Conservation (phyloP, 768 basidiomycete species). For the Saitozyma podzolica region DNA sequence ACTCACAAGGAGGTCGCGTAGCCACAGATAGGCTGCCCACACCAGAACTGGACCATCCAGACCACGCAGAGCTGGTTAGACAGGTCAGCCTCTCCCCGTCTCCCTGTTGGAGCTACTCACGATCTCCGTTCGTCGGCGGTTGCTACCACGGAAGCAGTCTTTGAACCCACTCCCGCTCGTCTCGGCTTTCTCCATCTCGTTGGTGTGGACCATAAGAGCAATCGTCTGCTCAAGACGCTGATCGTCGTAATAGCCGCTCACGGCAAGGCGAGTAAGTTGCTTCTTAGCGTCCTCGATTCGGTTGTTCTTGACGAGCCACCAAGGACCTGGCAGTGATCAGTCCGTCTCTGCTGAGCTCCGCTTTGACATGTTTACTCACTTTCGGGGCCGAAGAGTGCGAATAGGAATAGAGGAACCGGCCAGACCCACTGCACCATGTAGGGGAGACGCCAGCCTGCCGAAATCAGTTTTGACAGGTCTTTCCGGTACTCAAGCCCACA, state of each 20-base stretch:
- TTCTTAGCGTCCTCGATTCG: conserved; percentile 30
- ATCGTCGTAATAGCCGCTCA: conserved; percentile 20
- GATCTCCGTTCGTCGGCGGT: conserved; percentile 46
- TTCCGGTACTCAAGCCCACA: neutral
- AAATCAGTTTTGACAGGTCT: no score
- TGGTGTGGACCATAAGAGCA: conserved; percentile 52
- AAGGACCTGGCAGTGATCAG: conserved; percentile 34
- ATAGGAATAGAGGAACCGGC: conserved; percentile 24
- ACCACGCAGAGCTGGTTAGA: conserved; percentile 18
- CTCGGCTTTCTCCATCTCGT: conserved; percentile 47
- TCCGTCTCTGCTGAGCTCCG: conserved; percentile 8
- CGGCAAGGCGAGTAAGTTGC: conserved; percentile 12
- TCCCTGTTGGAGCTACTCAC: conserved; percentile 20
- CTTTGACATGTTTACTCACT: conserved; percentile 8
- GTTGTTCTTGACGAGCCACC: conserved; percentile 42
- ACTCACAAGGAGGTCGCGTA: conserved; percentile 31
- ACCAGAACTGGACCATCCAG: conserved; percentile 36
- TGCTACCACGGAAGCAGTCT: conserved; percentile 52
- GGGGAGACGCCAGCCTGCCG: conserved; percentile 11
- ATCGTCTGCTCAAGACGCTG: conserved; percentile 42
- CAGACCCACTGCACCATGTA: conserved; percentile 36
- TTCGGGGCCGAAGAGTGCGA: conserved; percentile 36
- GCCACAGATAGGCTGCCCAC: conserved; percentile 18
- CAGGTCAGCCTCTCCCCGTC: neutral
- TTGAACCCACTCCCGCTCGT: conserved; percentile 43